Evolutionary conservation across 2,329 filamentous ascomycete genomes (phyloP).

Genomic region (Hypocrella siamensis): DNA sequence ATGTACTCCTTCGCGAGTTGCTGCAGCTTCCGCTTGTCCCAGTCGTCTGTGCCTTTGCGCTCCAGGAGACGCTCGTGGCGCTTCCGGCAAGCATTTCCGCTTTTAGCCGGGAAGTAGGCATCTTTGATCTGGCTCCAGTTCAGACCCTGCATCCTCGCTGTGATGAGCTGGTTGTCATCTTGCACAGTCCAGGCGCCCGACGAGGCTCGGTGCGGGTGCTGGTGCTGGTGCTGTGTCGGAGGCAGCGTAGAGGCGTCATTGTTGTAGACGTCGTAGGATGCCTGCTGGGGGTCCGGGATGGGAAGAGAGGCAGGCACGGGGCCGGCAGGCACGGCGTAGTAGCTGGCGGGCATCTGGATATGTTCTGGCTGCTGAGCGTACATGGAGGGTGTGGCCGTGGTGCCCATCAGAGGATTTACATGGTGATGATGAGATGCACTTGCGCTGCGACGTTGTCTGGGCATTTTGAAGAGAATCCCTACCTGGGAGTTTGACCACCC

Average conservation of each 20-base stretch:
- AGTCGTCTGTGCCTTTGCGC: slow-evolving; percentile 57
- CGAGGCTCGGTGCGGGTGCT: slow-evolving; percentile 35
- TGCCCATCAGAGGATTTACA: slow-evolving; percentile 20
- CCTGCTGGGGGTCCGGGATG: slow-evolving; percentile 5
- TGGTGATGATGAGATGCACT: slow-evolving; percentile 18
- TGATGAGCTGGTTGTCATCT: slow-evolving; percentile 60
- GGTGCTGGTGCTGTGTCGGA: slow-evolving; percentile 28
- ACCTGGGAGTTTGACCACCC: slow-evolving; percentile 1
- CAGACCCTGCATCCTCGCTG: slow-evolving; percentile 56
- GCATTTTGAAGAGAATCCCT: slow-evolving; percentile 28
- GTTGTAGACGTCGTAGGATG: slow-evolving; percentile 24
- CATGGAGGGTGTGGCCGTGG: slow-evolving; percentile 25
- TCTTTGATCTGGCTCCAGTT: slow-evolving; percentile 74
- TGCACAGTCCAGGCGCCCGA: slow-evolving; percentile 56
- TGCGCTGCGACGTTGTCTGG: slow-evolving; percentile 26
- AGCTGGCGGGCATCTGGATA: slow-evolving; percentile 21
- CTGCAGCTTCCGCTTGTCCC: slow-evolving; percentile 63
- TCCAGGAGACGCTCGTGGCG: slow-evolving; percentile 75
- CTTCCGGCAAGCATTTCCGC: slow-evolving; percentile 74
- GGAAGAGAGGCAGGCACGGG: slow-evolving; percentile 13
- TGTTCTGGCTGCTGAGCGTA: slow-evolving; percentile 25
- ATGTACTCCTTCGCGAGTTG: slow-evolving; percentile 65
- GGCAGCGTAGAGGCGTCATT: slow-evolving; percentile 17
- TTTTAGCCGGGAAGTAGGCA: slow-evolving; percentile 63
- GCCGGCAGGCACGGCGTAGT: slow-evolving; percentile 22